Base-by-base conservation (phyloP, 2,329 filamentous ascomycete species). In the Arthroderma uncinatum region DNA sequence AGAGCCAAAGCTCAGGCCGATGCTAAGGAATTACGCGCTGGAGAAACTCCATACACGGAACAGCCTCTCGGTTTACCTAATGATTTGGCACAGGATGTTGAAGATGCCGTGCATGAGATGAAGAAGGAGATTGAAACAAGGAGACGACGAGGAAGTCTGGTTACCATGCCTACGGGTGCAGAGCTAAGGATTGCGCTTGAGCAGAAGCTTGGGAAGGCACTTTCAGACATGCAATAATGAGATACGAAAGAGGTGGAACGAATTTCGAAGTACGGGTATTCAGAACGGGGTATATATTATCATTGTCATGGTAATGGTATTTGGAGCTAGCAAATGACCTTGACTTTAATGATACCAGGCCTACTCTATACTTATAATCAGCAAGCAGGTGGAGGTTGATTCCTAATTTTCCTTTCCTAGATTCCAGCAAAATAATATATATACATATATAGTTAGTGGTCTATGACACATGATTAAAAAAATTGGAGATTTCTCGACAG, bases 101-200 rank as follows among this genome's bases (percentile, higher is more conserved):
- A 87, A 58, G 88, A 93, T 65, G 87, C 87, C 28, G 79, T 94
- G 8, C 76, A 79, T 37, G 89, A 95, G 73, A 78, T 95, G 55
- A 82, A 78, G 65, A 76, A 75, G 4, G 89, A 95, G 71, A 80
- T 95, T 34, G 84, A 87, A 66, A 79, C 76, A 62, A 73, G 81
- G 55, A 73, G 73, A 56, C 74, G 76, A 58, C 74, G 76, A 7
- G 75, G 77, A 7, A 74, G 71, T 62, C 63, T 62, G 5, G 73
- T 71, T 14, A 69, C 64, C 3, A 75, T 77, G 72, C 75, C 75
- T 6, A 70, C 64, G 4, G 74, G 78, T 2, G 67, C 71, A 19
- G 79, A 82, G 58, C 63, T 83, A 60, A 79, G 78, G 69, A 71
- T 70, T 64, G 74, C 75, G 58, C 73, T 82, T 56, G 75, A 78